Evolutionary conservation across 2,329 filamentous ascomycete species (phyloP).

Genomic region (Aspergillus neotritici): DNA sequence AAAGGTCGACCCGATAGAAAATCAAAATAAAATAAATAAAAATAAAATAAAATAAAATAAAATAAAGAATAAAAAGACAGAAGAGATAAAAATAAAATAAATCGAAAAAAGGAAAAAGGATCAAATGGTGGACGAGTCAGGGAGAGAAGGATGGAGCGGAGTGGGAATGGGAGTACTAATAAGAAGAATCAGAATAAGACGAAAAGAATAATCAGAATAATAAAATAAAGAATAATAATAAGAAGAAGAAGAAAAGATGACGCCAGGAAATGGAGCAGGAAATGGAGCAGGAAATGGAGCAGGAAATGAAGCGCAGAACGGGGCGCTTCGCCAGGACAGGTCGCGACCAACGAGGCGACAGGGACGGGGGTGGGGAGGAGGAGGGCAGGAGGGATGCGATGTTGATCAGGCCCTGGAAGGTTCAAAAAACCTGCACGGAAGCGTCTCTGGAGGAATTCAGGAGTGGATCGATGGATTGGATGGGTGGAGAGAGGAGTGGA

Average conservation of each 20-base stretch:
- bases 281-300: no score
- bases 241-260: conserved; percentile 1
- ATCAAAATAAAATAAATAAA: conserved; percentile 1
- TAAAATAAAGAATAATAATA: conserved; percentile 1
- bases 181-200: neutral
- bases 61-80: neutral
- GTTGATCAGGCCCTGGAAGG: conserved; percentile 10
- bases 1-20: conserved; percentile 2
- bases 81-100: neutral
- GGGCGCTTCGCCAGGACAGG: no score
- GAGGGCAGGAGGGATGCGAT: neutral
- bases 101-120: neutral
- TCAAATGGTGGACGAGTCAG: neutral
- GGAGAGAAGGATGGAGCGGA: neutral
- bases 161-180: neutral
- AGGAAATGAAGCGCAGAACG: no score
- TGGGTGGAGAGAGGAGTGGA: conserved; percentile 1
- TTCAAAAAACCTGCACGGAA: conserved; percentile 13
- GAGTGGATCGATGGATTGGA: neutral
- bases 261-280: no score
- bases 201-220: neutral
- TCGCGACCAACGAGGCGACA: no score
- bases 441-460: conserved; percentile 9
- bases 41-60: neutral
- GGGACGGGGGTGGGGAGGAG: no score